phyloP scores from a whole-genome alignment of 176 grass and related monocot genomes.

The Phoenix dactylifera region DNA sequence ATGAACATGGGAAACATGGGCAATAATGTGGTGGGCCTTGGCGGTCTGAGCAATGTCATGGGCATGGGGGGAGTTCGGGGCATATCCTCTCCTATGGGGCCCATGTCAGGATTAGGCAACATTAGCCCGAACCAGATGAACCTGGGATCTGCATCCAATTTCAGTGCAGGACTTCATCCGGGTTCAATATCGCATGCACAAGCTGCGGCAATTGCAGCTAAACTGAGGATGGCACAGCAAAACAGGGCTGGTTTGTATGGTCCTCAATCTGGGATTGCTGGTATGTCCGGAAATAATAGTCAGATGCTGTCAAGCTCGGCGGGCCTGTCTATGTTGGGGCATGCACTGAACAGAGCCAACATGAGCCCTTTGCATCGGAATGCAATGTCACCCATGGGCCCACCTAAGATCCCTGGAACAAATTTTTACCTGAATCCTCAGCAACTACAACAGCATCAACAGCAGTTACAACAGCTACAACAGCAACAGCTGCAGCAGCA shows the following conservation, averaged over 20 bases:
- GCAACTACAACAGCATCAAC: constrained; percentile 5
- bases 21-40: constrained; percentile 49
- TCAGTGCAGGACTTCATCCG: constrained; percentile 40
- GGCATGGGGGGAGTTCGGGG: constrained; percentile 54
- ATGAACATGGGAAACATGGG: constrained; percentile 65
- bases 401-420: constrained; percentile 72
- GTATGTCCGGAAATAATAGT: constrained; percentile 57
- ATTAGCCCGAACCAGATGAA: constrained; percentile 61
- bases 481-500: constrained; percentile 18
- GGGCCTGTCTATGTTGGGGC: constrained; percentile 58
- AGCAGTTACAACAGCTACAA: constrained; percentile 5
- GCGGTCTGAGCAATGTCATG: constrained; percentile 61
- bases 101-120: constrained; percentile 31
- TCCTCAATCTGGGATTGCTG: constrained; percentile 50
- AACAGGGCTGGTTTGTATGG: constrained; percentile 42
- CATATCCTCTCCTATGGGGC: constrained; percentile 3
- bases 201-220: constrained; percentile 24
- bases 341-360: constrained; percentile 57
- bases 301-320: constrained; percentile 54
- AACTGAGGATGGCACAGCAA: constrained; percentile 54
- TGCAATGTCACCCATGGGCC: constrained; percentile 71
- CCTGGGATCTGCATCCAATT: constrained; percentile 38
- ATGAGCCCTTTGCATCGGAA: constrained; percentile 49
- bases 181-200: constrained; percentile 24
- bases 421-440: constrained; percentile 63